Conservation (phyloP, 257 asterid genomes). For the Thymus mandschuricus region DNA sequence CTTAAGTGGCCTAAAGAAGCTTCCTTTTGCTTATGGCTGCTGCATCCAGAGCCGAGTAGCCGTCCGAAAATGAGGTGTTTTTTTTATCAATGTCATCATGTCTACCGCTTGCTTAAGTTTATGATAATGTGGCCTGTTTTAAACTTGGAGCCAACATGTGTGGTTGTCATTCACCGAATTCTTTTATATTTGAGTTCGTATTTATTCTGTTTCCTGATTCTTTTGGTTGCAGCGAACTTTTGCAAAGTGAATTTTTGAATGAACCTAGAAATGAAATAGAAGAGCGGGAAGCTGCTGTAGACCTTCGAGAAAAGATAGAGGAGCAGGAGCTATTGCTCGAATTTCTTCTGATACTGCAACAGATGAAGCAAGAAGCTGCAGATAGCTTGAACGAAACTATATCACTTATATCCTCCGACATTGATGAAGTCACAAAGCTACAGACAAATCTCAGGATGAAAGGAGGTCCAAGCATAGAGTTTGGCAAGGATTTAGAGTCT, state of each 20-base stretch:
- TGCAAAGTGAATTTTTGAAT: slow-evolving; percentile 88
- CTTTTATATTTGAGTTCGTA: not conserved
- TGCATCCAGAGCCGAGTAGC: slow-evolving; percentile 86
- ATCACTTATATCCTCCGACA: slow-evolving; percentile 73
- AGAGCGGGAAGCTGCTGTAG: slow-evolving; percentile 83
- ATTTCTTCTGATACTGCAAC: slow-evolving; percentile 74
- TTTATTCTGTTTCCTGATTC: slow-evolving; percentile 4
- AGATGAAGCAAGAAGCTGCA: slow-evolving; percentile 73
- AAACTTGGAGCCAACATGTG: not conserved
- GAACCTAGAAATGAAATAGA: slow-evolving; percentile 77
- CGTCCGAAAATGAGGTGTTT: slow-evolving; percentile 82
- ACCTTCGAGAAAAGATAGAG: slow-evolving; percentile 79
- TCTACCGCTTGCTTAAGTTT: not conserved
- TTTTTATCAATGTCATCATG: slow-evolving; percentile 16
- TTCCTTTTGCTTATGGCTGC: slow-evolving; percentile 92
- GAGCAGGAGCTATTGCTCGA: slow-evolving; percentile 89
- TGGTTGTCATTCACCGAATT: too few species aligned
- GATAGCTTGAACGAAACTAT: slow-evolving; percentile 64
- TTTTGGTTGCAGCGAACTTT: slow-evolving; percentile 59
- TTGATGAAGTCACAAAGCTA: slow-evolving; percentile 72
- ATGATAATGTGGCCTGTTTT: not conserved
- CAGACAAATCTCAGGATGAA: slow-evolving; percentile 53
- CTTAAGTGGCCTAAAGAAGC: slow-evolving; percentile 98
- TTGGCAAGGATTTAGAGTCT: slow-evolving; percentile 40
- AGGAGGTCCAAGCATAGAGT: slow-evolving; percentile 51